Base-by-base conservation (phyloP, 306 rosid species). In the Pterocarpus santalinus region DNA sequence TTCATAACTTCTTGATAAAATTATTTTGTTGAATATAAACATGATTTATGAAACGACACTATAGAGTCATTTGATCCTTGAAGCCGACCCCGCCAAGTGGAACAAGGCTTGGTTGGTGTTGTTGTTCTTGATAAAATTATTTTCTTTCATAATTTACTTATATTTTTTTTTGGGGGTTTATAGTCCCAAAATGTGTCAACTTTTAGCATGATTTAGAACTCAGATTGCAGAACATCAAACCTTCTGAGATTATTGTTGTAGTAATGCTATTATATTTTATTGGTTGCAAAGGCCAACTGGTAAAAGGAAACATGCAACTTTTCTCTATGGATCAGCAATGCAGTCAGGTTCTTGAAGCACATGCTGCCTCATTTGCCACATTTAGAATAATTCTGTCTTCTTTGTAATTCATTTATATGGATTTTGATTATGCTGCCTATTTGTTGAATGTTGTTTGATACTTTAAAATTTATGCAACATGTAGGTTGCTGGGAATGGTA, bases 321-420 rank as follows among this genome's bases (percentile, higher is more conserved):
- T 90, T 81, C 82, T 90, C 93, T 32, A 87, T 85, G 76, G 93
- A 85, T 39, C 93, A 90, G 79, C 89, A 84, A 34, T 91, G 91
- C 43, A 90, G 91, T 69, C 93, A 90, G 85, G 91, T 91, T 76
- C 91, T 89, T 81, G 93, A 89, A 83, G 91, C 93, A 76, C 93
- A 90, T 87, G 91, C 93, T 79, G 90, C 93, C 81, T 83, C 89
- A 34, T 90, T 87, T 87, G 91, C 91, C 61, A 72, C 88, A 6
- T 78, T 76, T 69, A 87, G 87, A 72, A 91, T 89, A 77, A 78
- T 58, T 34, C 28, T 43, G 30, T 38, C 7, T 75, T 61, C 64
- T 38, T n/a, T 53, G 22, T 75, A 30, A 44, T 61, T 65, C 7
- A 15, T 78, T 69, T 35, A 39, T 52, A 15, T 9, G 14, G 41